These are phyloP conservation scores for Citrus inodora DNA, from an alignment of 345 rosid species.

Conservation along the genomic window DNA sequence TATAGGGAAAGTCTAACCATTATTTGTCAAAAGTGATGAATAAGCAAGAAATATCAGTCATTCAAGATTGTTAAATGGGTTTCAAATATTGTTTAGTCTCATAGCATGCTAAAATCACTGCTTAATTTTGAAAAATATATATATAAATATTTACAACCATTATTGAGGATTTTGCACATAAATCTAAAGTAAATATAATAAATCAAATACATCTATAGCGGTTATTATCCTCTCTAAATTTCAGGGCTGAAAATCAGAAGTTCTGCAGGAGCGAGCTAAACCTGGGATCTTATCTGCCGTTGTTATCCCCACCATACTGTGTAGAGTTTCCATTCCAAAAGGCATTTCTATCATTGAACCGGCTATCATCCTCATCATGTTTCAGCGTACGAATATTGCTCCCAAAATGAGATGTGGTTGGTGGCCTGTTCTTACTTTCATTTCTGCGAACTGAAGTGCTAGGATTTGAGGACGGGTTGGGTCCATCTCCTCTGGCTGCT, in stretches of 20 bases:
- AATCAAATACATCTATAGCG: too few species aligned
- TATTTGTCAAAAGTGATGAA: too few species aligned
- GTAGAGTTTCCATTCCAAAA: slow-evolving; percentile 96
- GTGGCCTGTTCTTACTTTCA: slow-evolving; percentile 38
- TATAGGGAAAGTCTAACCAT: too few species aligned
- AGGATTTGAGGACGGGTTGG: slow-evolving; percentile 14
- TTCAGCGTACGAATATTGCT: slow-evolving; percentile 79
- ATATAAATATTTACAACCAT: background rate
- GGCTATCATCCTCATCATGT: slow-evolving; percentile 62
- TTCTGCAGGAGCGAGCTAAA: background rate
- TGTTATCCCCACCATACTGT: slow-evolving; percentile 58
- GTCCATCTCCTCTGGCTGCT: slow-evolving; percentile 25
- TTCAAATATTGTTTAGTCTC: too few species aligned
- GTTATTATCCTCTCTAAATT: background rate
- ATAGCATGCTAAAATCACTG: too few species aligned
- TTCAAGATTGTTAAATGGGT: too few species aligned
- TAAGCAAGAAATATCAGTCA: too few species aligned
- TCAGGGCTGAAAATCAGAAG: background rate
- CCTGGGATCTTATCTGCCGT: slow-evolving; percentile 27
- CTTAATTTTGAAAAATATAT: too few species aligned
- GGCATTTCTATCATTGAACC: slow-evolving; percentile 57
- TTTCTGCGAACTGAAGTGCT: slow-evolving; percentile 31
- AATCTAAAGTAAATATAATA: background rate
- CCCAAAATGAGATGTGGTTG: slow-evolving; percentile 45
- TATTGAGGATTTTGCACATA: background rate